phyloP scores from a whole-genome alignment of 2,329 filamentous ascomycete species.

The Fusarium transvaalense region DNA sequence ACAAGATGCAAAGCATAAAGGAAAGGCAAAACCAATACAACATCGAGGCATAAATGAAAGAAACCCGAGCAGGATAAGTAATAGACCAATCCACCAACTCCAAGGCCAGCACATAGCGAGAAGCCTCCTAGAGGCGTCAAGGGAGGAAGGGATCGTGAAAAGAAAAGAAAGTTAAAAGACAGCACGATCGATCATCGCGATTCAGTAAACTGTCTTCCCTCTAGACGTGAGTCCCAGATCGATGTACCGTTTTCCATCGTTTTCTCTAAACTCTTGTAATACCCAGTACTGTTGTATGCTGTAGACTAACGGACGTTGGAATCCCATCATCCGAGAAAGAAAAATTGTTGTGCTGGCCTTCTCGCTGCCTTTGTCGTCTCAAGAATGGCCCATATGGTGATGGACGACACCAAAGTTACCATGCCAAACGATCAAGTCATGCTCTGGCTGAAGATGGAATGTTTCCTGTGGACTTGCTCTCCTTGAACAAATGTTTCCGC shows the following conservation, averaged over 20 bases:
- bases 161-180: not conserved
- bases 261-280: not conserved
- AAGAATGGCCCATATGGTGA: not conserved
- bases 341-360: not conserved
- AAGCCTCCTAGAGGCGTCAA: too few species aligned
- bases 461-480: not conserved
- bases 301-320: not conserved
- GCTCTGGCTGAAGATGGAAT: not conserved
- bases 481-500: too few species aligned
- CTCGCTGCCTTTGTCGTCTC: not conserved
- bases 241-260: constrained; percentile 15
- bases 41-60: not conserved
- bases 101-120: not conserved
- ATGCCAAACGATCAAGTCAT: not conserved
- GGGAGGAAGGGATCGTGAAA: too few species aligned
- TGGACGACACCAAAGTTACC: not conserved
- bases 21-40: not conserved
- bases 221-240: not conserved
- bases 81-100: not conserved
- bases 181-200: not conserved
- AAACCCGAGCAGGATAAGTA: not conserved
- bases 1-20: not conserved
- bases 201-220: not conserved
- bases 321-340: not conserved
- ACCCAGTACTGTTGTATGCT: not conserved